Base-by-base conservation (phyloP, 768 basidiomycete genomes). In the Lentinula raphanica region DNA sequence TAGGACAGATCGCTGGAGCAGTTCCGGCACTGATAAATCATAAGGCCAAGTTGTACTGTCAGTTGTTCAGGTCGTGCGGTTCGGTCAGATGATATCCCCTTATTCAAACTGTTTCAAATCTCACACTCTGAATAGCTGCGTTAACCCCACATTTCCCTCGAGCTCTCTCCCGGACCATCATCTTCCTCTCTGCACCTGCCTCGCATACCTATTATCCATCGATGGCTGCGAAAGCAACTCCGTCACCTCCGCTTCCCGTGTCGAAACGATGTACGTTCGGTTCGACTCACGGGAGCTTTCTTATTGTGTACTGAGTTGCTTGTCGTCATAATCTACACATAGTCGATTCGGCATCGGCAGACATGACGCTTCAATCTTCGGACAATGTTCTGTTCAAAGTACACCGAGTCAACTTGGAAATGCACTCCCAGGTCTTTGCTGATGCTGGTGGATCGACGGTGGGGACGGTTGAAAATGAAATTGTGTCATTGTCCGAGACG, bases 351-450 rank as follows among this genome's bases (percentile, higher is more conserved):
- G 5, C 46, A 9, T 32, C 55, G 39, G 55, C 62, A 9, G 62
- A 65, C 53, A 15, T 65, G 9, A 63, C 58, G 5, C 8, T 65
- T 11, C 27, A 32, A 21, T 65, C 64, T 7, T 54, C 60, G 17
- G 62, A 63, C 38, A 42, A 46, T 11, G 59, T 62, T n/a, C 45
- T 61, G n/a, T 63, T 65, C 56, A 59, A 62, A 21, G 54, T 61
- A 3, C 62, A 63, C 48, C 56, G 60, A 23, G 55, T 58, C 27
- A 58, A 65, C 38, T 51, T 65, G 1, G 57, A 61, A 46, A 60
- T 62, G 38, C 60, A 63, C 38, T 63, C 62, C 7, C 55, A 58
- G n/a, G 45, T 61, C 5, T 63, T 65, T 29, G 58, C 64, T 12
- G 44, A 55, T 23, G 60, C 62, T 7, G 51, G 55, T 3, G 59